These are phyloP conservation scores for Trichoderma afroharzianum DNA, from an alignment of 2,329 filamentous ascomycete genomes.

Conservation along the genomic window DNA sequence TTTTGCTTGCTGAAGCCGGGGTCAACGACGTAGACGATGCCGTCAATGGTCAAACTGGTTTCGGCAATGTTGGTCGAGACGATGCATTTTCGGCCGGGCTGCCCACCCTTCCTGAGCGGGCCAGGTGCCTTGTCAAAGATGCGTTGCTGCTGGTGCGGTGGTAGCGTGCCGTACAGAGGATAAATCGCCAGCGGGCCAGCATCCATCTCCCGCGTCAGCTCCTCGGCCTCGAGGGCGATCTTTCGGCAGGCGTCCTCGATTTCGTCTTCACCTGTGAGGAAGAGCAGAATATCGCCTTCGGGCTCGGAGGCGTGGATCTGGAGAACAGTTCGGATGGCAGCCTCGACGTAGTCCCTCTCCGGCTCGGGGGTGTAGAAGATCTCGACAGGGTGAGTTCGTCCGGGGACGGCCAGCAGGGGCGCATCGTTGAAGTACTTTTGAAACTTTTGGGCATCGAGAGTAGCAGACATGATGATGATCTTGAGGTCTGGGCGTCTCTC, in stretches of 20 bases:
- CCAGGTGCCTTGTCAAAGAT: slow-evolving; percentile 90
- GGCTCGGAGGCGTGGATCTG: slow-evolving; percentile 93
- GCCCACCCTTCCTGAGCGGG: slow-evolving; percentile 68
- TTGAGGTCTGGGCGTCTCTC: slow-evolving; percentile 82
- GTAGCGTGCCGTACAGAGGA: slow-evolving; percentile 88
- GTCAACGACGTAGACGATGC: slow-evolving; percentile 99
- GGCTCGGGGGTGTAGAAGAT: slow-evolving; percentile 98
- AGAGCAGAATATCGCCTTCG: slow-evolving; percentile 89
- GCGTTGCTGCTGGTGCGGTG: slow-evolving; percentile 86
- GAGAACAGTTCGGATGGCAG: slow-evolving; percentile 86
- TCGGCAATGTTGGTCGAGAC: slow-evolving; percentile 97
- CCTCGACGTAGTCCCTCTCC: slow-evolving; percentile 95
- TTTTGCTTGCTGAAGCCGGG: slow-evolving; percentile 99
- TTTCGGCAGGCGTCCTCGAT: slow-evolving; percentile 96
- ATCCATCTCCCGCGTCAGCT: slow-evolving; percentile 86
- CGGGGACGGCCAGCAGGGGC: slow-evolving; percentile 87
- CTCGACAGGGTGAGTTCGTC: slow-evolving; percentile 93
- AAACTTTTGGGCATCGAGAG: slow-evolving; percentile 95
- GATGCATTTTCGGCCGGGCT: slow-evolving; percentile 89
- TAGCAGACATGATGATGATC: slow-evolving; percentile 98
- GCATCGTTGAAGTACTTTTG: slow-evolving; percentile 96
- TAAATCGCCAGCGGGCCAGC: slow-evolving; percentile 87
- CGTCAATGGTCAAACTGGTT: slow-evolving; percentile 95
- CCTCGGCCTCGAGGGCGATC: slow-evolving; percentile 84
- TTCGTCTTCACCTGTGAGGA: slow-evolving; percentile 96